Percentiles rank a stretch among this genome's conserved stretches.
These are phyloP conservation scores for Ochromonas danica DNA, from an alignment of 108 stramenopile genomes.

Conservation along the genomic window DNA sequence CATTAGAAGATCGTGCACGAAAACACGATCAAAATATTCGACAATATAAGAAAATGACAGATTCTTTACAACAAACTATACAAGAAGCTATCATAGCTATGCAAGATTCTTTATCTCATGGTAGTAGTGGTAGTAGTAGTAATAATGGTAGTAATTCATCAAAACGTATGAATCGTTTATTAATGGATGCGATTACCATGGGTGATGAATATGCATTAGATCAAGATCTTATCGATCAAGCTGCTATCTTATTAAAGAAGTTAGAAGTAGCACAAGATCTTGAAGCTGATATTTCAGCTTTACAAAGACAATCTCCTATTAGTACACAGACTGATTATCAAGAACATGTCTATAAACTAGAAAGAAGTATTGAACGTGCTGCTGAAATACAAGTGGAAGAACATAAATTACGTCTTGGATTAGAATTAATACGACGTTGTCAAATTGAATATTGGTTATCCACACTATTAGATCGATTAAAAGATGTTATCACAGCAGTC, in stretches of 20 bases:
- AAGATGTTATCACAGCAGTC: background rate
- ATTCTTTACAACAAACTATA: background rate
- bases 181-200: background rate
- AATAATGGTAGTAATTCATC: too few species aligned
- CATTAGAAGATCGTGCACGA: background rate
- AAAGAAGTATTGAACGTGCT: constrained; percentile 24
- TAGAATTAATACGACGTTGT: constrained; percentile 11
- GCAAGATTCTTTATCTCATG: too few species aligned
- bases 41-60: background rate
- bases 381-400: background rate
- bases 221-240: constrained; percentile 1
- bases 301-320: constrained; percentile 12
- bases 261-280: constrained; percentile 18
- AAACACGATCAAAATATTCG: background rate
- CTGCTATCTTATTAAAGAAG: background rate
- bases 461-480: background rate
- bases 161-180: background rate
- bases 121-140: too few species aligned
- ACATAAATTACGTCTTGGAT: background rate
- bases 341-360: constrained; percentile 23
- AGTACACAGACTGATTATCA: constrained; percentile 20
- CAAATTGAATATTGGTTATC: constrained; percentile 31
- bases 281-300: background rate
- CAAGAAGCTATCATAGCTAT: background rate
- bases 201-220: background rate